Base-by-base conservation (phyloP, 192 early-diverging fungal species). In the Dimargaris verticillata region DNA sequence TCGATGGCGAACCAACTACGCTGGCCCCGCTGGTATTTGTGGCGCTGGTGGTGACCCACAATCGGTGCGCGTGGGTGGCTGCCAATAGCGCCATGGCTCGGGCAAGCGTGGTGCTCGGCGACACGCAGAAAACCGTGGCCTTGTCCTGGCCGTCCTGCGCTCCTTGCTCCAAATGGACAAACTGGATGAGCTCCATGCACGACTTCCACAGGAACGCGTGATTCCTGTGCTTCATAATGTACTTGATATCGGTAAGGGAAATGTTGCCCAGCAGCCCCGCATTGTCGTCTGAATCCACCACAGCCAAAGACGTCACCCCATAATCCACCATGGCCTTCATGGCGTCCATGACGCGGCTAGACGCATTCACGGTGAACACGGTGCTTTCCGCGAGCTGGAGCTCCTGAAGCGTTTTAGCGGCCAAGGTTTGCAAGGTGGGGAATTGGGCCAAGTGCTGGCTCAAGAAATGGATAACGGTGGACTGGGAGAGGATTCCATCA, bases 51-150 rank as follows among this genome's bases (percentile, higher is more conserved):
- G 69, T 70, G 43, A 89, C 83, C 87, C 87, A 92, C 13, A 92
- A 75, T 43, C 89, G 81, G 57, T 92, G 89, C 0, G 87, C 84
- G 17, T 78, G 79, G 4, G 89, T 92, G 20, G 89, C 87, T 42
- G 83, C 75, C 54, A 92, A 68, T 66, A 89, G 89, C 29, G 81
- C 82, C 45, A 89, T 74, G 11, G 84, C 78, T 41, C 80, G 82
- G 6, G 82, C 74, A 53, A 92, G 72, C 0, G 85, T 83, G 0
- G 86, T 82, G 53, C 80, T 78, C 15, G 80, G 72, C 15, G 80
- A 72, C 0, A 88, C 88, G 48, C 86, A 83, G 66, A 92, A 85
- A 11, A 92, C 83, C 0, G 89, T 85, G 22, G 68, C 66, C 33
- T 57, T 62, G 58, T 82, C 82, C 70, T 77, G 65, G 46, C 84